Evolutionary conservation across 1,284 basidiomycete species (phyloP), one percentile per base, ranked within the genome.

Genomic region (Sparassis latifolia): DNA sequence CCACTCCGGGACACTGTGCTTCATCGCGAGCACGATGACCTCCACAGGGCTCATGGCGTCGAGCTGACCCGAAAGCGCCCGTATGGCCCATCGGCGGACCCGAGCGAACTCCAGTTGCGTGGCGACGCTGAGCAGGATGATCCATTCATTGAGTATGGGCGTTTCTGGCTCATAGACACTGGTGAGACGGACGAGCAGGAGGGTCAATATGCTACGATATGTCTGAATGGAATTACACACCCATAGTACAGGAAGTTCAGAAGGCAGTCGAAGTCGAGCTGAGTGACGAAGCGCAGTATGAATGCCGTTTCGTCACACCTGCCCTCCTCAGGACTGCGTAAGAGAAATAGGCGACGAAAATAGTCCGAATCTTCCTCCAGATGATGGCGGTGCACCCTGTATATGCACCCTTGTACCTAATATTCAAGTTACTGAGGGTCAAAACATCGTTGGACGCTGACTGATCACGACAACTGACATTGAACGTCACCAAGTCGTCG

Each of bases 1-100:
- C 74, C 74, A 75, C 3, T 59, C 48, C 10, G 58, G 59, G 29
- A 76, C 57, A 42, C 67, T 61, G 55, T 69, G 66, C 47, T 66
- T 66, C 39, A 58, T 61, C n/a, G 72, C 72, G 35, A 75, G 65
- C 6, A 62, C 58, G 29, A 75, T 61, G 27, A 62, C 63, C 32
- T 70, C 65, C 45, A 71, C 55, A 2, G 72, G 63, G 33, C 66
- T 60, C 5, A 72, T 53, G 2, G 53, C 37, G 10, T 53, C 41
- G 29, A 61, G 52, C 44, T 54, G 58, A 4, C 52, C 50, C 4
- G 67, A 56, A 41, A 74, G 59, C 48, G 67, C 60, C 40, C 57
- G 54, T 44, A 72, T 66, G 3, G 66, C 63, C 28, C 59, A 60
- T 5, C 59, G 49, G 10, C 69, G 69, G 32, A 72, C 54, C 32